Evolutionary conservation across 2,329 filamentous ascomycete genomes (phyloP).

Genomic region (Fonsecaea pugnacius): DNA sequence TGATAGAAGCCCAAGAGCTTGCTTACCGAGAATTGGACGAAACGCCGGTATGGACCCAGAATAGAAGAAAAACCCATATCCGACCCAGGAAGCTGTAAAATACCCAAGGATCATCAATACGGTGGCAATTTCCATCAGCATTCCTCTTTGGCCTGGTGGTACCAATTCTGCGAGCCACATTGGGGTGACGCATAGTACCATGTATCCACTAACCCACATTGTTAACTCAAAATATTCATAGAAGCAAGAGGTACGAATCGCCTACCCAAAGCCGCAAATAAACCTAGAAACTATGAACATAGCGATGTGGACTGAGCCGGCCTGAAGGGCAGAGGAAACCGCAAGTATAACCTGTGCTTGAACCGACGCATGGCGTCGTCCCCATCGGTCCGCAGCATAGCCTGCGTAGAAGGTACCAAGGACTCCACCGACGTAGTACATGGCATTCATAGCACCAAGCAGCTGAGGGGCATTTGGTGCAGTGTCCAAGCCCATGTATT

Average conservation of each 20-base stretch:
- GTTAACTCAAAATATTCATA: not conserved
- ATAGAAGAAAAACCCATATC: constrained; percentile 24
- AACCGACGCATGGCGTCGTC: not conserved
- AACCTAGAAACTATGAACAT: constrained; percentile 20
- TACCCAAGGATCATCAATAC: constrained; percentile 6
- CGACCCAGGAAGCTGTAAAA: constrained; percentile 12
- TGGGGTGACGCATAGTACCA: constrained; percentile 4
- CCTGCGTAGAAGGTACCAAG: constrained; percentile 3
- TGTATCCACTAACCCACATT: not conserved
- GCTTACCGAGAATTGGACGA: constrained; percentile 9
- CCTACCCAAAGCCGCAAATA: constrained; percentile 7
- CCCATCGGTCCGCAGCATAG: not conserved
- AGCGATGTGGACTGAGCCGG: constrained; percentile 13
- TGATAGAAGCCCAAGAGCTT: constrained; percentile 9
- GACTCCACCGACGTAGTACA: constrained; percentile 17
- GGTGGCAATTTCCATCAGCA: not conserved
- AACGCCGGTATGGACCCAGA: constrained; percentile 29
- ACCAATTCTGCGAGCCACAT: constrained; percentile 15
- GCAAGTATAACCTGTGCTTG: not conserved
- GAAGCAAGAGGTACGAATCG: not conserved
- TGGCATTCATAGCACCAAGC: constrained; percentile 11
- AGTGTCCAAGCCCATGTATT: constrained; percentile 27
- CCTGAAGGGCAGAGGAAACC: constrained; percentile 7
- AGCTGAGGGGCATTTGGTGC: constrained; percentile 1
- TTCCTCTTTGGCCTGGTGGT: constrained; percentile 5